Evolutionary conservation across 148 eudicot genomes (phyloP).

Genomic region (Drosera capensis): DNA sequence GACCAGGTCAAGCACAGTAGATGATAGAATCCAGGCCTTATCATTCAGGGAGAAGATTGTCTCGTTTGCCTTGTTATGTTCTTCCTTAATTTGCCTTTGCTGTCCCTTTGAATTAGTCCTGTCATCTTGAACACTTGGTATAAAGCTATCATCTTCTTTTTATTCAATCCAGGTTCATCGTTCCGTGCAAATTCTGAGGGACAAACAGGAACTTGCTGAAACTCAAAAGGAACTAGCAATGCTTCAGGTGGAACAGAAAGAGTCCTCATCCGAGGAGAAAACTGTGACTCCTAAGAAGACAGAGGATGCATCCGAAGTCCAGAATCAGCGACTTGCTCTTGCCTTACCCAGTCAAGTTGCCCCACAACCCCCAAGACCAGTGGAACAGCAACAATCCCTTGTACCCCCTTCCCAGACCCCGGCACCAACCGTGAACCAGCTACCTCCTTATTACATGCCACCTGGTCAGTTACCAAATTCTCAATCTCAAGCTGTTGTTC

Average conservation of each 20-base stretch:
- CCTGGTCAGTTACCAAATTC: slow-evolving; percentile 32
- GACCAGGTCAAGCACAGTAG: no score
- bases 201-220: slow-evolving; percentile 92
- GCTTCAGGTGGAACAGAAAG: slow-evolving; percentile 83
- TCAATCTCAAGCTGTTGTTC: slow-evolving; percentile 28
- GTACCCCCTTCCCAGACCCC: slow-evolving; percentile 30
- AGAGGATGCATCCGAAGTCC: slow-evolving; percentile 38
- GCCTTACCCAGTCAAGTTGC: slow-evolving; percentile 53
- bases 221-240: slow-evolving; percentile 88
- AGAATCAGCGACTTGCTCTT: slow-evolving; percentile 41
- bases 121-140: no score
- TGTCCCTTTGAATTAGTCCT: no score
- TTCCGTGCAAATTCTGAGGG: slow-evolving; percentile 87
- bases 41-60: no score
- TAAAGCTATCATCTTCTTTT: no score
- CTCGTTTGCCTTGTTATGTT: no score
- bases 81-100: no score
- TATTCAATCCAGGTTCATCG: slow-evolving; percentile 80
- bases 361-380: slow-evolving; percentile 20
- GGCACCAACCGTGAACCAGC: slow-evolving; percentile 28
- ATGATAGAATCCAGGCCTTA: no score
- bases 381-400: slow-evolving; percentile 27
- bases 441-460: slow-evolving; percentile 43
- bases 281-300: slow-evolving; percentile 26
- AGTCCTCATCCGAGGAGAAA: slow-evolving; percentile 48